Conservation (phyloP, 2,329 filamentous ascomycete genomes). For the Metarhizium guizhouense region DNA sequence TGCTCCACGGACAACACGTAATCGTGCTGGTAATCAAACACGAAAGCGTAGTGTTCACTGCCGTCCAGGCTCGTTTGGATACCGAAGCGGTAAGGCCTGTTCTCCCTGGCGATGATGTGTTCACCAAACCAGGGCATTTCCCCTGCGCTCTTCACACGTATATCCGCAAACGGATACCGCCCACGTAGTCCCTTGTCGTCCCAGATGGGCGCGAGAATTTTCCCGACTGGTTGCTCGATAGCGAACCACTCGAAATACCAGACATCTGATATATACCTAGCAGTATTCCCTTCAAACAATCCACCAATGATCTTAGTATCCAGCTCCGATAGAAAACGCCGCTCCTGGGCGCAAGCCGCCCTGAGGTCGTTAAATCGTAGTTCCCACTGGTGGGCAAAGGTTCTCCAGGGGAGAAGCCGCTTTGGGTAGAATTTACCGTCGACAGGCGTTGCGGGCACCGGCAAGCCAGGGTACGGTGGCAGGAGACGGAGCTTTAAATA, state of each 20-base stretch:
- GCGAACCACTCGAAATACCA: neutral
- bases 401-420: constrained; percentile 11
- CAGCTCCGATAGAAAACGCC: neutral
- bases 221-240: neutral
- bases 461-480: neutral
- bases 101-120: neutral
- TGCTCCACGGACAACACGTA: neutral
- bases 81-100: neutral
- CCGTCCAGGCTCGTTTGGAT: neutral
- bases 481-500: constrained; percentile 7
- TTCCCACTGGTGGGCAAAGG: constrained; percentile 2
- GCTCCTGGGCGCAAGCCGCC: neutral
- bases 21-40: neutral
- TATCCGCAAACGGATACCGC: neutral
- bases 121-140: neutral
- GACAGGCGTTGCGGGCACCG: constrained; percentile 7
- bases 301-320: neutral
- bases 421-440: constrained; percentile 13
- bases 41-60: neutral
- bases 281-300: neutral
- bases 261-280: neutral
- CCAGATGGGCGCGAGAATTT: neutral
- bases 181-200: neutral
- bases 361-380: neutral
- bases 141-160: neutral